Evolutionary conservation across 306 rosid species (phyloP).

Genomic region (Cajanus cajan): DNA sequence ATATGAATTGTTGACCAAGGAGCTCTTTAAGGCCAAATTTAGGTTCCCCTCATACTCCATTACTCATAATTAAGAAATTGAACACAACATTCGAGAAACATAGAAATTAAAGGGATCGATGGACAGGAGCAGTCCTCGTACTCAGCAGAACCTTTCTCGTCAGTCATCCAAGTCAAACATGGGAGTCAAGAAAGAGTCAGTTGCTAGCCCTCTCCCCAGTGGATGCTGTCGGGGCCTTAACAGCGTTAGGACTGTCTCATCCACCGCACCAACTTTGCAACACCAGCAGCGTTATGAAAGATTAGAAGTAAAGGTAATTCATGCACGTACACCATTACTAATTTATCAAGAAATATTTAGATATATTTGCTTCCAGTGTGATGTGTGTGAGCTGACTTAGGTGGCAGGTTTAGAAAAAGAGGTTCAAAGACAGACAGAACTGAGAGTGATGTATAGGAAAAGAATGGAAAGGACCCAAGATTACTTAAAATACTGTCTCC

Average conservation of each 20-base stretch:
- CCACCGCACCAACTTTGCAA: slow-evolving; percentile 33
- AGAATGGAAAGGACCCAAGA: slow-evolving; percentile 58
- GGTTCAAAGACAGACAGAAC: slow-evolving; percentile 56
- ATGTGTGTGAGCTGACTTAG: slow-evolving; percentile 16
- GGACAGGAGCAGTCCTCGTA: slow-evolving; percentile 8
- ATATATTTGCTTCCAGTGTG: background rate
- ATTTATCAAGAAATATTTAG: background rate
- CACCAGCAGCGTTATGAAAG: slow-evolving; percentile 24
- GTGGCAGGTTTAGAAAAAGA: slow-evolving; percentile 63
- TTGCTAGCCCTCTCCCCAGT: background rate
- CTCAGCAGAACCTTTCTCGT: slow-evolving; percentile 17
- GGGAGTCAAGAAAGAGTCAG: background rate
- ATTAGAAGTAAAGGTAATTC: slow-evolving; percentile 47
- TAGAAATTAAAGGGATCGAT: background rate
- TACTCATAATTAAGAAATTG: background rate
- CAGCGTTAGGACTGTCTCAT: slow-evolving; percentile 40
- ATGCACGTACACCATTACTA: background rate
- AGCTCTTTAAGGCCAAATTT: background rate
- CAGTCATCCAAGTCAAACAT: slow-evolving; percentile 19
- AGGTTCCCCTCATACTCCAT: background rate
- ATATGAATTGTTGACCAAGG: too few species aligned
- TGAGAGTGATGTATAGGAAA: slow-evolving; percentile 35
- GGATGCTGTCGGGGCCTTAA: slow-evolving; percentile 51
- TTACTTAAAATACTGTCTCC: slow-evolving; percentile 66
- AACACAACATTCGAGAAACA: background rate